phyloP scores from a whole-genome alignment of 352 stramenopile genomes.

The Thraustotheca clavata region DNA sequence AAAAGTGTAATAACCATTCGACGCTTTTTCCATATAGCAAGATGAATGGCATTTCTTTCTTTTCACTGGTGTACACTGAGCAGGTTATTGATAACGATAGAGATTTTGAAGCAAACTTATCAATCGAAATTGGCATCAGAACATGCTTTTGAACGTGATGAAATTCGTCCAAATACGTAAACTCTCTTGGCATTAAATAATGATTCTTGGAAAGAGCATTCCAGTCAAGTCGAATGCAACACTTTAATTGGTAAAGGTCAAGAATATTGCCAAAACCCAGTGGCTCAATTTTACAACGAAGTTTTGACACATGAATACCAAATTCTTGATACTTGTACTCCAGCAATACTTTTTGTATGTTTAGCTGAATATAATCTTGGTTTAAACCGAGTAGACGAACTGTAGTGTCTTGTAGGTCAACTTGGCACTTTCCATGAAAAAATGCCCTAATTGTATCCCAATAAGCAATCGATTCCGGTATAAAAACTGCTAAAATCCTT shows the following conservation, averaged over 20 bases:
- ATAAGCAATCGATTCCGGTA: conserved; percentile 33
- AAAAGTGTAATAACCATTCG: conserved; percentile 58
- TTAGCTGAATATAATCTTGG: conserved; percentile 47
- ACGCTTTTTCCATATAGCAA: conserved; percentile 68
- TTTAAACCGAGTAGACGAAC: conserved; percentile 37
- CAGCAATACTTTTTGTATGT: conserved; percentile 29
- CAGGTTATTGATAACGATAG: not conserved
- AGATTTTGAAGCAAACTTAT: not conserved
- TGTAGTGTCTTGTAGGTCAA: conserved; percentile 32
- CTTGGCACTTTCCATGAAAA: conserved; percentile 41
- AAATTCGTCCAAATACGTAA: conserved; percentile 3
- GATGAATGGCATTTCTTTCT: conserved; percentile 22
- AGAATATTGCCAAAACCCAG: conserved; percentile 46
- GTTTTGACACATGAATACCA: conserved; percentile 27
- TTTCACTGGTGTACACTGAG: not conserved
- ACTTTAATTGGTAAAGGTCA: conserved; percentile 45
- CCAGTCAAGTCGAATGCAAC: conserved; percentile 43
- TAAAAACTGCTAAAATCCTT: conserved; percentile 29
- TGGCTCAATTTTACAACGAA: conserved; percentile 61
- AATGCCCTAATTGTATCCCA: conserved; percentile 54
- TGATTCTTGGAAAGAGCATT: not conserved
- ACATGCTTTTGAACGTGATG: conserved; percentile 2
- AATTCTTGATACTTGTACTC: conserved; percentile 24
- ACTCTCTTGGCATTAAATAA: conserved; percentile 6
- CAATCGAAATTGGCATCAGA: not conserved